Evolutionary conservation across 495 filamentous ascomycete species (phyloP).

Genomic region (Podospora pseudopauciseta): DNA sequence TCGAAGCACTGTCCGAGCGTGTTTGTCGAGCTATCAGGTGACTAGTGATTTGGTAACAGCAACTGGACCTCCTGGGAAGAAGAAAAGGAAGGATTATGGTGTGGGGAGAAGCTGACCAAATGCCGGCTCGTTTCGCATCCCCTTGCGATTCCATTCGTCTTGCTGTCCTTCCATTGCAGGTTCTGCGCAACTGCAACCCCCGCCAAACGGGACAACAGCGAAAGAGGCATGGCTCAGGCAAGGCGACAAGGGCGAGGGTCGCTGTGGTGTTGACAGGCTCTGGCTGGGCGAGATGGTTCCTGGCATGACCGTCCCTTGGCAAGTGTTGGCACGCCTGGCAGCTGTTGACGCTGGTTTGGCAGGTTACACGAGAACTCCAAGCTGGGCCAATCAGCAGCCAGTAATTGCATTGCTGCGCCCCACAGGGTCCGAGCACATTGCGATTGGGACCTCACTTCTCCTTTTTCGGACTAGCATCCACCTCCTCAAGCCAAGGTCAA

Average conservation of each 20-base stretch:
- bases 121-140: not conserved
- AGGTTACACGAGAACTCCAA: not conserved
- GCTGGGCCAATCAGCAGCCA: not conserved
- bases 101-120: not conserved
- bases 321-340: conserved; percentile 5
- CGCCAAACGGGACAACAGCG: not conserved
- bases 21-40: not conserved
- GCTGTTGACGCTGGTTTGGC: not conserved
- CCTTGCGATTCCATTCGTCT: no score
- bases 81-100: not conserved
- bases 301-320: not conserved
- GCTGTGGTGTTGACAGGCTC: conserved; percentile 3
- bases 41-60: not conserved
- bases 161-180: not conserved
- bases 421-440: conserved; percentile 18
- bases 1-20: conserved; percentile 4
- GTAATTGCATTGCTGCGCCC: conserved; percentile 21
- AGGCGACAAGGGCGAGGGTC: no score
- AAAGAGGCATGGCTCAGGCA: not conserved
- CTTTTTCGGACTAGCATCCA: not conserved
- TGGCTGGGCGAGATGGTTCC: not conserved
- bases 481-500: not conserved
- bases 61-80: not conserved
- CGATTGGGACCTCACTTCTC: conserved; percentile 3
- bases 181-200: not conserved